Evolutionary conservation across 108 stramenopile species (phyloP).

Genomic region (Fragilaria crotonensis): DNA sequence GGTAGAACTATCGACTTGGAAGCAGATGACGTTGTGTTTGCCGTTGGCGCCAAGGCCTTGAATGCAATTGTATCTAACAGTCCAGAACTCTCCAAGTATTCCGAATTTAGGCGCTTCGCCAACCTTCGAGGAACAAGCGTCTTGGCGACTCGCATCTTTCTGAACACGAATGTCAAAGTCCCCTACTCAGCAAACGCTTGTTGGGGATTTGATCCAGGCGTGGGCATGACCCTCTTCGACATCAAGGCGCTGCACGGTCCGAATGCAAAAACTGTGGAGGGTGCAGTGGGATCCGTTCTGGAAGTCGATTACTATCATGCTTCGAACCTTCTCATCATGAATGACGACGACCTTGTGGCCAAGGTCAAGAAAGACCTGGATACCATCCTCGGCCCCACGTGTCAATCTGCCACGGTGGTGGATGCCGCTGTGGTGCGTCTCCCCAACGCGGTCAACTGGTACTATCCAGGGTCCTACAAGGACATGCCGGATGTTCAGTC

Average conservation of each 20-base stretch:
- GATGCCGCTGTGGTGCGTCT: slow-evolving; percentile 61
- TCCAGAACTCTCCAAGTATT: slow-evolving; percentile 35
- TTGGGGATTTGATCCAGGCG: slow-evolving; percentile 75
- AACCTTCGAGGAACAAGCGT: slow-evolving; percentile 68
- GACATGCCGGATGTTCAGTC: slow-evolving; percentile 53
- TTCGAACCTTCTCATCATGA: slow-evolving; percentile 49
- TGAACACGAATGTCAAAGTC: slow-evolving; percentile 41
- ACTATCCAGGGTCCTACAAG: slow-evolving; percentile 54
- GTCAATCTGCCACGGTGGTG: slow-evolving; percentile 29
- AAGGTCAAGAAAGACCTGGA: slow-evolving; percentile 58
- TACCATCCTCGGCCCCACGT: slow-evolving; percentile 38
- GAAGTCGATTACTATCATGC: slow-evolving; percentile 86
- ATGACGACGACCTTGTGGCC: slow-evolving; percentile 50
- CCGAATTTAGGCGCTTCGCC: slow-evolving; percentile 62
- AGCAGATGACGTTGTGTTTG: slow-evolving; percentile 69
- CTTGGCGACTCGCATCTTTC: slow-evolving; percentile 63
- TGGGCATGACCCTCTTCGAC: slow-evolving; percentile 83
- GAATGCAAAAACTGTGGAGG: slow-evolving; percentile 4
- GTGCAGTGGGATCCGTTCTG: slow-evolving; percentile 33
- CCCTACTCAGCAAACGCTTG: slow-evolving; percentile 80
- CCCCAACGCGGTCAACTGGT: slow-evolving; percentile 71
- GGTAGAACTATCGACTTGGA: slow-evolving; percentile 17
- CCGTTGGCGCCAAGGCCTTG: slow-evolving; percentile 63
- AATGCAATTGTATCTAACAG: slow-evolving; percentile 50
- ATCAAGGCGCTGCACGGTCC: slow-evolving; percentile 54